Base-by-base conservation (phyloP, 2,329 filamentous ascomycete species). In the Xylaria sp. region DNA sequence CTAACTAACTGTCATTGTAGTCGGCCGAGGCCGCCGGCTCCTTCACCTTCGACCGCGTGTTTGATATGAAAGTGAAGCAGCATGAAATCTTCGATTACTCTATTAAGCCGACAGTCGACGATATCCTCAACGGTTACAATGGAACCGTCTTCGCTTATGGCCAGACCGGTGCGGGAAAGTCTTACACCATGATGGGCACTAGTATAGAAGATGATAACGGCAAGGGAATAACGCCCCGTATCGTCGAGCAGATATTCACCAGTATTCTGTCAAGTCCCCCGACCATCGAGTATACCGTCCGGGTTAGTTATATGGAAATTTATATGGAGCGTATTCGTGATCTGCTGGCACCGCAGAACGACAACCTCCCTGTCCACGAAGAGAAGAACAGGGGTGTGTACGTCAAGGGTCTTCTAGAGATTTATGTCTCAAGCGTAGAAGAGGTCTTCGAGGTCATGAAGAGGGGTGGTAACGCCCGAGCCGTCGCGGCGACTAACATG, bases 291-390 rank as follows among this genome's bases (percentile, higher is more conserved):
- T 98, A 98, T 82, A 98, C 94, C n/a, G 95, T 99, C 62, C 90
- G 94, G 66, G 95, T 98, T 78, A 97, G 94, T 82, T 98, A 98
- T 83, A 98, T 99, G 94, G 96, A 99, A 83, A 98, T 99, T 73
- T 99, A 99, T 85, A 99, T 98, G 96, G 96, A 99, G 84, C 90
- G 92, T 75, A 98, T 99, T 80, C 90, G 95, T 77, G 96, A 99
- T 89, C 83, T 99, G 77, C 85, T 99, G 72, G 90, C 92, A 28
- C 96, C 96, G 12, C 92, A 94, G 69, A 97, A 98, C 82, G 95
- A 98, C 83, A 98, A 98, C 79, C 85, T 99, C 62, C 94, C 95
- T 0, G 91, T 98, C n/a, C 96, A 98, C 83, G 96, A 99, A 78
- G 96, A 98, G 82, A 97, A 98, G 87, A 96, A 92, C 79, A 88